Conservation (phyloP, 805 yeast genomes). For the Yarrowia sp. region DNA sequence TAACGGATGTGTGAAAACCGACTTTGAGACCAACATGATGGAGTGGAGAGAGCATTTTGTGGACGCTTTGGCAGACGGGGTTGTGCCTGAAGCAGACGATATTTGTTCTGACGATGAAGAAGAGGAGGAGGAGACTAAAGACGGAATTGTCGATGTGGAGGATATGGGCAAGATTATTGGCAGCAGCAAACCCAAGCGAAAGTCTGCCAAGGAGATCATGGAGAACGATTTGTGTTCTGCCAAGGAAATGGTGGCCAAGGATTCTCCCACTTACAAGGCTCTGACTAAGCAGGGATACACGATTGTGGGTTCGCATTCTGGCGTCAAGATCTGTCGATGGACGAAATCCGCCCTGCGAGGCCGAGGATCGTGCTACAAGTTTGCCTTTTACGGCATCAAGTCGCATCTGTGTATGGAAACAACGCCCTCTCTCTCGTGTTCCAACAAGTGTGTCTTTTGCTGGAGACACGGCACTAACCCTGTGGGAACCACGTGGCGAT, state of each 20-base stretch:
- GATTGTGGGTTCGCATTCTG: conserved; percentile 91
- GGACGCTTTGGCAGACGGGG: conserved; percentile 65
- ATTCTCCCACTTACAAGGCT: conserved; percentile 86
- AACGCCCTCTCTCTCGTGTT: conserved; percentile 91
- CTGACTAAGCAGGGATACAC: conserved; percentile 93
- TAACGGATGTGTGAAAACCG: conserved; percentile 75
- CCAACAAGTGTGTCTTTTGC: conserved; percentile 94
- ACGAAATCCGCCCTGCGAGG: conserved; percentile 93
- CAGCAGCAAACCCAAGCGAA: conserved; percentile 42
- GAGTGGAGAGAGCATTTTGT: conserved; percentile 73
- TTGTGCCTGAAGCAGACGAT: conserved; percentile 68
- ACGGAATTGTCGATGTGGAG: conserved; percentile 77
- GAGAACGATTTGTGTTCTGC: conserved; percentile 46
- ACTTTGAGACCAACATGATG: conserved; percentile 58
- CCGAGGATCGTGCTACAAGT: conserved; percentile 92
- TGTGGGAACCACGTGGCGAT: conserved; percentile 93
- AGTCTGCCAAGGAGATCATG: conserved; percentile 35
- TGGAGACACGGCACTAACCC: conserved; percentile 99
- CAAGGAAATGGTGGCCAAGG: conserved; percentile 88
- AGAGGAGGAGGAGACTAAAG: conserved; percentile 50
- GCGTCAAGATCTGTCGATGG: conserved; percentile 96
- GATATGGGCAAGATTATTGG: conserved; percentile 75
- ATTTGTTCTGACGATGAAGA: conserved; percentile 56
- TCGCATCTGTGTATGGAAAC: conserved; percentile 96
- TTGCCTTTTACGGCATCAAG: conserved; percentile 87